A percentile compares a stretch with the other conserved stretches of the same genome.
Evolutionary conservation across 2,329 filamentous ascomycete species (phyloP).

Genomic region (Amauroascus niger): DNA sequence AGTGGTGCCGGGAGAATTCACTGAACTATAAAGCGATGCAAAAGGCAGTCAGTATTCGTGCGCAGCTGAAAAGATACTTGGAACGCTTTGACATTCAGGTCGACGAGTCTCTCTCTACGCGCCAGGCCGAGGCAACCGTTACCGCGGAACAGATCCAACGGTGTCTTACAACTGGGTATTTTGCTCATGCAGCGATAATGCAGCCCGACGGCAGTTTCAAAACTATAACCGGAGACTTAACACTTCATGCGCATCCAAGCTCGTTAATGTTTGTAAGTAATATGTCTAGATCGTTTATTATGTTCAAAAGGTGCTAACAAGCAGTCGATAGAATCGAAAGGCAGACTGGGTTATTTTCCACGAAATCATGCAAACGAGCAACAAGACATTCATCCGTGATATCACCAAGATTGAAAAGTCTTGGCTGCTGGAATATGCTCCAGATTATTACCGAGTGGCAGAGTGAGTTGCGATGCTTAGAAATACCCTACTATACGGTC

Average conservation of each 20-base stretch:
- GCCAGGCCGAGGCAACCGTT: conserved; percentile 29
- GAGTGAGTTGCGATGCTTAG: conserved; percentile 9
- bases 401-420: conserved; percentile 84
- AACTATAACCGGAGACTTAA: conserved; percentile 68
- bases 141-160: conserved; percentile 66
- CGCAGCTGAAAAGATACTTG: conserved; percentile 76
- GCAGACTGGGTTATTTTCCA: conserved; percentile 95
- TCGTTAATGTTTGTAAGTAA: conserved; percentile 71
- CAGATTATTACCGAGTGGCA: conserved; percentile 64
- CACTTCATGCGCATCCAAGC: conserved; percentile 79
- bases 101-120: conserved; percentile 47
- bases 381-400: conserved; percentile 83
- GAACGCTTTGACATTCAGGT: conserved; percentile 70
- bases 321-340: conserved; percentile 59
- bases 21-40: conserved; percentile 79
- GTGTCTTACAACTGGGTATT: conserved; percentile 83
- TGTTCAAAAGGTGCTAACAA: not conserved
- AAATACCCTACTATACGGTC: not conserved
- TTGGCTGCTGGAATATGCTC: conserved; percentile 86
- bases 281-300: not conserved
- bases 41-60: conserved; percentile 73
- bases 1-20: conserved; percentile 78
- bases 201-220: conserved; percentile 83
- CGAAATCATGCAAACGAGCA: conserved; percentile 79
- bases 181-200: conserved; percentile 89